phyloP scores from a whole-genome alignment of 2,329 filamentous ascomycete genomes.

The Aspergillus sp. region DNA sequence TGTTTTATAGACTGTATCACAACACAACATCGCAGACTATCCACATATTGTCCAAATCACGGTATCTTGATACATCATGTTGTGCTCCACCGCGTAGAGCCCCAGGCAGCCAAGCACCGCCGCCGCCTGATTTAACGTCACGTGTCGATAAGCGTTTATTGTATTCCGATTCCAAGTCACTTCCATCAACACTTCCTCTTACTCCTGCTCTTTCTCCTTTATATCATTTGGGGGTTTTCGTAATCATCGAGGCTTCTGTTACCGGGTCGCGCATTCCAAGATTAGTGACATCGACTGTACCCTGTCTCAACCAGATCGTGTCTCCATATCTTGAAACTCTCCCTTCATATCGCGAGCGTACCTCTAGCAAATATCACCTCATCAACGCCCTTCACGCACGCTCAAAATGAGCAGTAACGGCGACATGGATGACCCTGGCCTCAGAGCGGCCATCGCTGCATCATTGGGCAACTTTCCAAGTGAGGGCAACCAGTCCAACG shows the following conservation, averaged over 20 bases:
- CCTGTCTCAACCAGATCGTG: too few species aligned
- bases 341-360: too few species aligned
- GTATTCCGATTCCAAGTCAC: background rate
- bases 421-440: slow-evolving; percentile 11
- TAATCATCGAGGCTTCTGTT: too few species aligned
- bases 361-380: background rate
- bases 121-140: background rate
- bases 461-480: slow-evolving; percentile 18
- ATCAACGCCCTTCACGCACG: background rate
- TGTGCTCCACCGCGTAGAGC: too few species aligned
- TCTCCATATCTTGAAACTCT: too few species aligned
- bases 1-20: too few species aligned
- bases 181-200: background rate
- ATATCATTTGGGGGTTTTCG: background rate
- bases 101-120: background rate
- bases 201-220: background rate
- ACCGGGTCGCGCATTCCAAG: too few species aligned
- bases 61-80: too few species aligned
- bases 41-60: too few species aligned
- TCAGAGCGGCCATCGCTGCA: slow-evolving; percentile 17
- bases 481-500: background rate
- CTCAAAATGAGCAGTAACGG: slow-evolving; percentile 9
- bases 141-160: background rate
- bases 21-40: too few species aligned
- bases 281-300: too few species aligned